phyloP scores from a whole-genome alignment of 176 grass and related monocot species.

The Urochloa ruziziensis region DNA sequence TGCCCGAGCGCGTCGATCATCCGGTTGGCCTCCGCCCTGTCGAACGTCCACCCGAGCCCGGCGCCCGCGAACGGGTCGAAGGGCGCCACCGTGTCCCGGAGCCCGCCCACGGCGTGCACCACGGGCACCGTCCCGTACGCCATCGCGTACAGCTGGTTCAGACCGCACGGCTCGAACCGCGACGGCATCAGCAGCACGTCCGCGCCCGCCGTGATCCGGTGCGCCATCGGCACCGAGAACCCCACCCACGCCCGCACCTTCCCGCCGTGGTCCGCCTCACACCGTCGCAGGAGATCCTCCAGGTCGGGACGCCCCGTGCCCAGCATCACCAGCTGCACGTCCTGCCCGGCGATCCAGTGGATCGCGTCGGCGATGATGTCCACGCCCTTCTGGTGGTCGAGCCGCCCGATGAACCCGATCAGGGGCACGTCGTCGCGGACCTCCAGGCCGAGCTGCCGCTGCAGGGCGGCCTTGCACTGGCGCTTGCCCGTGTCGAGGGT shows the following conservation, averaged over 20 bases:
- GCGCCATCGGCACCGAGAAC: slow-evolving; percentile 86
- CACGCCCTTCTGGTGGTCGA: slow-evolving; percentile 87
- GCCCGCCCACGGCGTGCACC: slow-evolving; percentile 88
- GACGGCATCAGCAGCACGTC: slow-evolving; percentile 88
- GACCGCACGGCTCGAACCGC: slow-evolving; percentile 90
- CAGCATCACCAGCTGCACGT: slow-evolving; percentile 84
- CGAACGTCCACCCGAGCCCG: slow-evolving; percentile 85
- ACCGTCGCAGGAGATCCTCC: slow-evolving; percentile 63
- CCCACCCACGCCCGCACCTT: slow-evolving; percentile 78
- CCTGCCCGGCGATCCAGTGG: slow-evolving; percentile 78
- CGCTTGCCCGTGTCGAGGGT: slow-evolving; percentile 62
- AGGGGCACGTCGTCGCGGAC: slow-evolving; percentile 67
- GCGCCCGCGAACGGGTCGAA: slow-evolving; percentile 62
- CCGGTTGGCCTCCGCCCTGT: slow-evolving; percentile 52
- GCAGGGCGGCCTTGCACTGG: slow-evolving; percentile 83
- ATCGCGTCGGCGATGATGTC: slow-evolving; percentile 90
- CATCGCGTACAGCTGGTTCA: slow-evolving; percentile 96
- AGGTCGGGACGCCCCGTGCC: slow-evolving; percentile 74
- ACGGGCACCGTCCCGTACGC: slow-evolving; percentile 84
- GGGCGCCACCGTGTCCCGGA: slow-evolving; percentile 76
- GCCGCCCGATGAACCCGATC: slow-evolving; percentile 77
- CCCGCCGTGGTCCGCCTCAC: slow-evolving; percentile 52
- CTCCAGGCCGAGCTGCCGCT: slow-evolving; percentile 58
- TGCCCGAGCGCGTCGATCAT: slow-evolving; percentile 69
- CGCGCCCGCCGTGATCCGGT: slow-evolving; percentile 71